Percentiles rank a stretch among this genome's conserved stretches.
Evolutionary conservation across 306 rosid species (phyloP).

Genomic region (Hippophae gyantsensis): DNA sequence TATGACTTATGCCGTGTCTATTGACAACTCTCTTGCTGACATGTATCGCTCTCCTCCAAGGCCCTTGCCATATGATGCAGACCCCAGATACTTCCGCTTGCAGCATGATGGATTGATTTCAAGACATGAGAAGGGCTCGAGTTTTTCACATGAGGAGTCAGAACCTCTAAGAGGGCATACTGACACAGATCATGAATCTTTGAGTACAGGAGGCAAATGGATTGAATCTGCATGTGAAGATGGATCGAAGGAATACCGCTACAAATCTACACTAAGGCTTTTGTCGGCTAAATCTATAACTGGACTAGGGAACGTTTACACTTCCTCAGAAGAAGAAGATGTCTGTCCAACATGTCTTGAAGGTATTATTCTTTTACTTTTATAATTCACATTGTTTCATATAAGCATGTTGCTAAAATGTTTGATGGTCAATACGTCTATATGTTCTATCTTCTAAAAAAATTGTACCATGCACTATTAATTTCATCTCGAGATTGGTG

Average conservation of each 20-base stretch:
- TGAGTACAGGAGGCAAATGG: constrained; percentile 65
- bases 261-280: constrained; percentile 53
- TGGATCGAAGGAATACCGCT: constrained; percentile 56
- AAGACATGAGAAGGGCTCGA: constrained; percentile 86
- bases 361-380: constrained; percentile 33
- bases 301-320: constrained; percentile 41
- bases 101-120: constrained; percentile 71
- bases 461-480: neutral
- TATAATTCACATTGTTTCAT: constrained; percentile 4
- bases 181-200: constrained; percentile 54
- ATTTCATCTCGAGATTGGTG: neutral
- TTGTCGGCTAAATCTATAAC: constrained; percentile 47
- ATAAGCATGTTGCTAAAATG: constrained; percentile 7
- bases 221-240: constrained; percentile 59
- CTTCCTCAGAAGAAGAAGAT: constrained; percentile 83
- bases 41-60: constrained; percentile 93
- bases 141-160: constrained; percentile 77
- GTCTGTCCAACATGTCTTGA: constrained; percentile 97
- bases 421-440: neutral
- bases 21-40: constrained; percentile 70
- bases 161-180: constrained; percentile 73
- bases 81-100: constrained; percentile 55
- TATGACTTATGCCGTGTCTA: constrained; percentile 59
- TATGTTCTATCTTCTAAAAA: no score
- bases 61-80: constrained; percentile 93